Conservation (phyloP, 805 yeast species). For the Yarrowia hollandica region DNA sequence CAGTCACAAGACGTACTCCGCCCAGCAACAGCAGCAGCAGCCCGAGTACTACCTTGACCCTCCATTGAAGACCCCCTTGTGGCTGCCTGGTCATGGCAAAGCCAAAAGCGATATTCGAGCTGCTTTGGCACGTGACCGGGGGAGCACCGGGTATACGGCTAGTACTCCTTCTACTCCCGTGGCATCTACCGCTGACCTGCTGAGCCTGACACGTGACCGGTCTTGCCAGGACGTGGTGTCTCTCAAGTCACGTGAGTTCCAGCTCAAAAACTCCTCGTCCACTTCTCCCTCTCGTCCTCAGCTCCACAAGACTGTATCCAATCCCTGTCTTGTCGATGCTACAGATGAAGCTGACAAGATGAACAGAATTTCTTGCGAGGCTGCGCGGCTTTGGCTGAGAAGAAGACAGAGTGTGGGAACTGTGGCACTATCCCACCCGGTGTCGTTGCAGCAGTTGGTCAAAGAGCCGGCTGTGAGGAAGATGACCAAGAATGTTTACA, state of each 20-base stretch:
- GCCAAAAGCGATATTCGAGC: slow-evolving; percentile 9
- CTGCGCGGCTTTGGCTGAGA: slow-evolving; percentile 4
- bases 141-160: too few species aligned
- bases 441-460: slow-evolving; percentile 12
- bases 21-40: too few species aligned
- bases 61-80: background rate
- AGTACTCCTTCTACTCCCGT: background rate
- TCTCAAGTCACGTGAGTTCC: slow-evolving; percentile 4
- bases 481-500: slow-evolving; percentile 18
- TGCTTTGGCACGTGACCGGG: slow-evolving; percentile 5
- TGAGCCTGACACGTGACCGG: background rate
- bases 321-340: background rate
- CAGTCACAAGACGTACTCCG: background rate
- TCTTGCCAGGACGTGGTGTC: background rate
- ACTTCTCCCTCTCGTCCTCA: too few species aligned
- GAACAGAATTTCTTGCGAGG: slow-evolving; percentile 3
- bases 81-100: slow-evolving; percentile 7
- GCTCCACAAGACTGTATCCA: slow-evolving; percentile 6
- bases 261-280: background rate
- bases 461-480: slow-evolving; percentile 3
- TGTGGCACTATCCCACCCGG: background rate
- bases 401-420: background rate
- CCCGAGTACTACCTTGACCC: too few species aligned
- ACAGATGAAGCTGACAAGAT: background rate
- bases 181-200: background rate